Evolutionary conservation across 352 stramenopile genomes (phyloP).

Genomic region (Pythium sukuiense): DNA sequence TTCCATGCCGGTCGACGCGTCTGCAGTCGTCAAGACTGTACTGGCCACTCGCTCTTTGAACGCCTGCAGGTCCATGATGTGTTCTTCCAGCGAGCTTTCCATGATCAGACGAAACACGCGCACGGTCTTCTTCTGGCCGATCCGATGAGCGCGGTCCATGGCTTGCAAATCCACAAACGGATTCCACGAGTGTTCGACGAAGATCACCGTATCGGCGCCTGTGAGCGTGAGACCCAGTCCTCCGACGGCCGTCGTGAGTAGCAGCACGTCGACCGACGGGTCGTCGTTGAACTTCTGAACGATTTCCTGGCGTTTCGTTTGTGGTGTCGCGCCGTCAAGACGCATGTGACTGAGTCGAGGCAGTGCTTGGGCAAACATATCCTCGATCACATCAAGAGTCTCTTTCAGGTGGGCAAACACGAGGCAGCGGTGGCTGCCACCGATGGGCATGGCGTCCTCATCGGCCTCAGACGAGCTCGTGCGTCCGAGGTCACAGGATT

Average conservation of each 20-base stretch:
- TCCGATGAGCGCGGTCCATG: slow-evolving; percentile 84
- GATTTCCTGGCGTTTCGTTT: slow-evolving; percentile 66
- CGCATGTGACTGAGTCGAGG: slow-evolving; percentile 79
- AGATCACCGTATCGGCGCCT: slow-evolving; percentile 96
- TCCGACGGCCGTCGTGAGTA: slow-evolving; percentile 95
- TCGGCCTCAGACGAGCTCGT: slow-evolving; percentile 7
- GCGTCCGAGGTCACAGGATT: slow-evolving; percentile 56
- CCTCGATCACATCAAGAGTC: slow-evolving; percentile 93
- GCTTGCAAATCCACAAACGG: slow-evolving; percentile 95
- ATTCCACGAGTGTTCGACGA: slow-evolving; percentile 98
- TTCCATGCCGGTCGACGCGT: slow-evolving; percentile 60
- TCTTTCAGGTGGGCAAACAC: slow-evolving; percentile 95
- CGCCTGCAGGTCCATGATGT: slow-evolving; percentile 75
- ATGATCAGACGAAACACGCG: slow-evolving; percentile 82
- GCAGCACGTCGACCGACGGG: slow-evolving; percentile 89
- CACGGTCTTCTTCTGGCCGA: slow-evolving; percentile 70
- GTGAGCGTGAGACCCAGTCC: slow-evolving; percentile 97
- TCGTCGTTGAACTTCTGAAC: slow-evolving; percentile 94
- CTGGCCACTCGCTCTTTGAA: slow-evolving; percentile 79
- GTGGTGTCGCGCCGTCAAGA: slow-evolving; percentile 91
- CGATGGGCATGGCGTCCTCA: slow-evolving; percentile 20
- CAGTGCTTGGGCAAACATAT: slow-evolving; percentile 79
- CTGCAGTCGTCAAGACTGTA: slow-evolving; percentile 55
- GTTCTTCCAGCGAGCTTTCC: slow-evolving; percentile 68
- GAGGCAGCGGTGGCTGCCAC: slow-evolving; percentile 89